Evolutionary conservation across 2,329 filamentous ascomycete genomes (phyloP).

Genomic region (Colletotrichum coccodes): DNA sequence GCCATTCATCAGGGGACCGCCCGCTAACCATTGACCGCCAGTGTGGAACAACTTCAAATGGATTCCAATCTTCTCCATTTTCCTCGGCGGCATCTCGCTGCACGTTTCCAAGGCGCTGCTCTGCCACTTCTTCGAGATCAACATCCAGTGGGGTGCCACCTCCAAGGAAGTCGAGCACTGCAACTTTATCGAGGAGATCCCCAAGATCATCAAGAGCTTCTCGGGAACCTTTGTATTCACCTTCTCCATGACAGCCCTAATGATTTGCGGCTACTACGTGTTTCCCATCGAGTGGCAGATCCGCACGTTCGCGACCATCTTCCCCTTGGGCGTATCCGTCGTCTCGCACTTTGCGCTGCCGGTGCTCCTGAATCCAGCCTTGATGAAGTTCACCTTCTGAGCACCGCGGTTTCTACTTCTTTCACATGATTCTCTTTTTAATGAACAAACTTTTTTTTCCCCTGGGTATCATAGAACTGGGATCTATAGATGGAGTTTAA

Average conservation of each 20-base stretch:
- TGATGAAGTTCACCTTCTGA: conserved; percentile 73
- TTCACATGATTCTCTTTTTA: not conserved
- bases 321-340: conserved; percentile 63
- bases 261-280: conserved; percentile 55
- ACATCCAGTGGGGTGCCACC: conserved; percentile 64
- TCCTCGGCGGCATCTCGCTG: conserved; percentile 55
- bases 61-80: conserved; percentile 63
- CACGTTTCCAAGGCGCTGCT: conserved; percentile 54
- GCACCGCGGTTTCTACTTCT: not conserved
- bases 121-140: conserved; percentile 53
- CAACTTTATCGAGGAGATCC: conserved; percentile 66
- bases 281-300: conserved; percentile 66
- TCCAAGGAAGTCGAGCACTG: conserved; percentile 67
- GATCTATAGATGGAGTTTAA: conserved; percentile 16
- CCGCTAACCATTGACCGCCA: not conserved
- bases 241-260: conserved; percentile 53
- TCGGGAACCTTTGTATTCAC: conserved; percentile 60
- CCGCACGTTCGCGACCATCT: conserved; percentile 67
- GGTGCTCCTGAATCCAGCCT: conserved; percentile 68
- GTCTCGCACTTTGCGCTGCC: conserved; percentile 67
- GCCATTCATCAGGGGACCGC: not conserved
- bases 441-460: no score
- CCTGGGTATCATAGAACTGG: not conserved
- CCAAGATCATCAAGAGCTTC: conserved; percentile 65
- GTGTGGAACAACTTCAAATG: conserved; percentile 70